Percentiles rank a stretch among this genome's conserved stretches.
Evolutionary conservation across 805 yeast species (phyloP).

Genomic region (Kuraishia piskuri): DNA sequence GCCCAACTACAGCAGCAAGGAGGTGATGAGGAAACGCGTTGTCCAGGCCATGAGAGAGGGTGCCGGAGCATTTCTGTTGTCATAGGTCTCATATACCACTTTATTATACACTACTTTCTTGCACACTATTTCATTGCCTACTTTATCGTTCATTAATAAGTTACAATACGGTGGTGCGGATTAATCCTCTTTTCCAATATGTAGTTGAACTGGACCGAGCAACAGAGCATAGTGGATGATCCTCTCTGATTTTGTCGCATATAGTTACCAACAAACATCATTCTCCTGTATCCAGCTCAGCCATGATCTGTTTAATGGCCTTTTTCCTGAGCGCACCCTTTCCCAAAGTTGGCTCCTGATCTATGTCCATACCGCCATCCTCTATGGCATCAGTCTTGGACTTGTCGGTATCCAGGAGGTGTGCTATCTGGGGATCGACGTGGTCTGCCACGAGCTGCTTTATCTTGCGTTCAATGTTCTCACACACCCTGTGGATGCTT

Average conservation of each 20-base stretch:
- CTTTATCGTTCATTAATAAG: too few relatives aligned
- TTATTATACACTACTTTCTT: too few relatives aligned
- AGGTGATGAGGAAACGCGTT: conserved; percentile 49
- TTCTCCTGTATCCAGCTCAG: not conserved
- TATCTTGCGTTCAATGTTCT: conserved; percentile 29
- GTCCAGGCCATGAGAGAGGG: conserved; percentile 79
- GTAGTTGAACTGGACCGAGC: too few relatives aligned
- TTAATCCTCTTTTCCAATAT: too few relatives aligned
- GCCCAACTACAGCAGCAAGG: conserved; percentile 68
- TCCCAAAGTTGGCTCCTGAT: not conserved
- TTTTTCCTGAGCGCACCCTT: not conserved
- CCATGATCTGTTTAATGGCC: not conserved
- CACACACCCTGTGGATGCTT: conserved; percentile 30
- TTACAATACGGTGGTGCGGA: too few relatives aligned
- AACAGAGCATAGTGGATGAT: too few relatives aligned
- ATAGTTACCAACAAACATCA: not conserved
- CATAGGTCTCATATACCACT: too few relatives aligned
- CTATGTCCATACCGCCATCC: conserved; percentile 1
- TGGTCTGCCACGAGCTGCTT: conserved; percentile 14
- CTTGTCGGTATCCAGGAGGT: not conserved
- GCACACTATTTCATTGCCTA: too few relatives aligned
- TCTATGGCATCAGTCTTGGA: not conserved
- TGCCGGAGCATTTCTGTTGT: conserved; percentile 75
- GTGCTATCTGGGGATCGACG: conserved; percentile 5
- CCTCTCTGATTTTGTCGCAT: too few relatives aligned